Percentiles rank a stretch among this genome's conserved stretches.
Conservation (phyloP, 306 rosid genomes). For the Psophocarpus tetragonolobus region DNA sequence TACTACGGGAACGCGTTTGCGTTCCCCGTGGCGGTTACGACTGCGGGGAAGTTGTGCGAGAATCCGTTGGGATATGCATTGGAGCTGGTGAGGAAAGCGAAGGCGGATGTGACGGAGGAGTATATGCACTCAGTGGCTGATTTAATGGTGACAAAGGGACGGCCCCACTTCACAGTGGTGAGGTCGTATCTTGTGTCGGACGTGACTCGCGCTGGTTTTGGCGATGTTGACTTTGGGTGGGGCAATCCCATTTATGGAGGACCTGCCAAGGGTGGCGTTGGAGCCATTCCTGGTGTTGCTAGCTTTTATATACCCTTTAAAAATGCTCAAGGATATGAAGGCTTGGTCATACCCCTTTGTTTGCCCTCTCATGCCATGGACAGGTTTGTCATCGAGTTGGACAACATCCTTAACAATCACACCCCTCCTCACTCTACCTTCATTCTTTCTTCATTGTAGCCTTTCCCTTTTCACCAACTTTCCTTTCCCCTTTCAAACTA, state of each 20-base stretch:
- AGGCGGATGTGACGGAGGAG: constrained; percentile 49
- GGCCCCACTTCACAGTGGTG: constrained; percentile 53
- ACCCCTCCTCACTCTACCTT: not conserved
- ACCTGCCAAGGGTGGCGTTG: constrained; percentile 48
- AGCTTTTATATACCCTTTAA: constrained; percentile 45
- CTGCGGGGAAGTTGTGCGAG: constrained; percentile 40
- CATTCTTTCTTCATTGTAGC: constrained; percentile 9
- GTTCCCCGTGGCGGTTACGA: constrained; percentile 46
- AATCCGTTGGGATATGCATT: constrained; percentile 52
- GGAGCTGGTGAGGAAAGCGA: constrained; percentile 55
- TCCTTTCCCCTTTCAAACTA: no score
- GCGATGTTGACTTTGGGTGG: constrained; percentile 65
- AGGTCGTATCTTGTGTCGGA: constrained; percentile 54
- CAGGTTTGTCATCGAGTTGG: constrained; percentile 41
- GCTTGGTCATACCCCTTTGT: constrained; percentile 53
- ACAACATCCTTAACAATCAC: not conserved
- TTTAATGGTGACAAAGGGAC: constrained; percentile 44
- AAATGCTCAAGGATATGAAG: constrained; percentile 45
- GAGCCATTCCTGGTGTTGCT: constrained; percentile 52
- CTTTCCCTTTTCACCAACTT: no score
- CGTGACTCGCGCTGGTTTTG: constrained; percentile 51
- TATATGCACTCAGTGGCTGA: constrained; percentile 62
- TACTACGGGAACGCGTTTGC: constrained; percentile 66
- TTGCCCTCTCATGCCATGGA: constrained; percentile 55
- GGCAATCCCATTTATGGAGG: constrained; percentile 59